Base-by-base conservation (phyloP, 805 yeast species). In the Ogataea pignaliae region DNA sequence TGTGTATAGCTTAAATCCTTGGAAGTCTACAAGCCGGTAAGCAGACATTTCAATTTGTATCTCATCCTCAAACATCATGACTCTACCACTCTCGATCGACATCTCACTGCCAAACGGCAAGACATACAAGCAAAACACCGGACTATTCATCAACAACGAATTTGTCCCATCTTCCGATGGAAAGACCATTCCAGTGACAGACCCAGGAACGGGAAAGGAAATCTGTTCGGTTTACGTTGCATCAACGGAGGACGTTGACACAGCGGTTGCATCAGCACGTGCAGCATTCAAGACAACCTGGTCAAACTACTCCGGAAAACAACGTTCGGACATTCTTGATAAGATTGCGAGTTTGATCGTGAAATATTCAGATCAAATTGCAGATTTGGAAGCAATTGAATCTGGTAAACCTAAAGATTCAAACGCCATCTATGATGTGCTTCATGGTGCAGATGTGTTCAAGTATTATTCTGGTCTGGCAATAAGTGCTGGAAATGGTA, bases 141-240 rank as follows among this genome's bases (percentile, higher is more conserved):
- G 97, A 51, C 70, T 90, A 56, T 90, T 87, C 74, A 88, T 90
- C 64, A 84, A 88, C 72, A 87, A 87, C 66, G 87, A 87, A 64
- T 88, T 85, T 58, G 82, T 83, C 44, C 47, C 55, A 29, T 57
- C 65, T 2, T 65, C 68, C 30, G 75, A 76, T 43, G 77, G 75
- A 43, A 70, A 76, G 57, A 78, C 81, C n/a, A 69, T 85, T 15
- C 73, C 73, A 50, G 84, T 81, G 29, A 63, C 69, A 42, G 72
- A 78, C 51, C 85, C 86, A 2, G 69, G 80, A 9, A 74, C 76
- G 21, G 85, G 78, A 28, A 66, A 76, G 47, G 70, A 65, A 31
- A 73, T 76, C 47, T 68, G 79, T 18, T 66, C 71, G 16, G 74
- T 80, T 21, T 75, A 76, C 48, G 69, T 72, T 34, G 83, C 83